Evolutionary conservation across 1,284 basidiomycete genomes (phyloP), one percentile per base, ranked within the genome.

Genomic region (Trametes polyzona): DNA sequence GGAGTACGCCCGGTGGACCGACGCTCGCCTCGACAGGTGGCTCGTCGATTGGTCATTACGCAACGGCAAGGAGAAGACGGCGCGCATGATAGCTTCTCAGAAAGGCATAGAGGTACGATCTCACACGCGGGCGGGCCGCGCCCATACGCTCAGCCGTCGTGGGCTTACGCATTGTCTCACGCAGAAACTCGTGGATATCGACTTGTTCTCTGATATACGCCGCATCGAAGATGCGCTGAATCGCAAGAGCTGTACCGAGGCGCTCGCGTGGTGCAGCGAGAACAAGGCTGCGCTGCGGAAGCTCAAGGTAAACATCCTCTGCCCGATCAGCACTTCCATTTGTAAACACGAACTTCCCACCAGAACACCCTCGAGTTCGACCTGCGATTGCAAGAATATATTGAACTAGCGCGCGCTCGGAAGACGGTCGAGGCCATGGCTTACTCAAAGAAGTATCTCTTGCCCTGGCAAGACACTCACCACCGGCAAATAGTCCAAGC

Each of bases 351-450:
- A 32, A 40, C 12, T 16, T 9, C 52, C 56, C 59, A 58, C 58
- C 74, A 96, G 93, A 95, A 91, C 74, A 90, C 94, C 14, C 83
- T 99, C 41, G 97, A 99, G 76, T 98, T 98, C 72, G 92, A 96
- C 58, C 83, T 99, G 27, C 86, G 97, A 19, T 78, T 98, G 42
- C 97, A 99, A 74, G 95, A 98, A 74, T 98, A 92, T 71, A 94
- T 99, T 66, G 97, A 99, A 73, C 81, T 98, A 8, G 86, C 88
- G 33, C 80, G 95, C 39, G 76, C 79, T 14, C 74, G 83, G n/a
- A 87, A 87, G 68, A 80, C 78, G 5, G 67, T 78, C 30, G 88
- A 92, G 47, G 97, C 97, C 1, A 95, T 98, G 61, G 78, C 82
- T 0, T 98, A 99, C 73, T 82, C 86, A 17, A 83, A 85, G 68